Conservation (phyloP, 176 grass and related monocot species). For the Aegilops speltoides region DNA sequence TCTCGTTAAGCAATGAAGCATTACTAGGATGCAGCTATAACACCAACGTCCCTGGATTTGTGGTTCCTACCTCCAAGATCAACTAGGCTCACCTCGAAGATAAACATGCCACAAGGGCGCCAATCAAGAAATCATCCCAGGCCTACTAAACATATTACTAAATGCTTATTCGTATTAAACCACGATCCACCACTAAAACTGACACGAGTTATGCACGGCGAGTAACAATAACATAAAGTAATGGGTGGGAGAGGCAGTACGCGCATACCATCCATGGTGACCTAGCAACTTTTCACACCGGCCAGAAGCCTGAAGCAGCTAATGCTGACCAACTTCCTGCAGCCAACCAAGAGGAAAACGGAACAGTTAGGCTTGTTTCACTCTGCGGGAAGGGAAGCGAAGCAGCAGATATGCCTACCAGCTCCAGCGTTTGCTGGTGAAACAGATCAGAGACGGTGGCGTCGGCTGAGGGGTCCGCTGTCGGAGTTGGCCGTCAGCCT, state of each 20-base stretch:
- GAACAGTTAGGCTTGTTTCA: neutral
- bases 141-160: neutral
- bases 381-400: neutral
- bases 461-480: conserved; percentile 55
- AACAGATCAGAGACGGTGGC: neutral
- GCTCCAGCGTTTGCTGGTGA: neutral
- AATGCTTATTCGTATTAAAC: neutral
- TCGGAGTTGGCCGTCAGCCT: conserved; percentile 52
- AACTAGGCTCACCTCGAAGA: neutral
- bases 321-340: conserved; percentile 19
- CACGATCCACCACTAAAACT: neutral
- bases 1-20: neutral
- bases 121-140: neutral
- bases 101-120: neutral
- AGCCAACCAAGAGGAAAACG: neutral
- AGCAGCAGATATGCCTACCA: neutral
- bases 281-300: neutral
- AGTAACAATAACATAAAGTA: neutral
- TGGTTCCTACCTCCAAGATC: neutral
- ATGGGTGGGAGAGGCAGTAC: neutral
- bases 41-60: neutral
- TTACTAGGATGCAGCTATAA: neutral
- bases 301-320: neutral
- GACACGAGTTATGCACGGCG: neutral
- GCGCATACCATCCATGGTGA: conserved; percentile 45